phyloP scores from a whole-genome alignment of 371 early-diverging fungal genomes.

The Circinella umbellata region DNA sequence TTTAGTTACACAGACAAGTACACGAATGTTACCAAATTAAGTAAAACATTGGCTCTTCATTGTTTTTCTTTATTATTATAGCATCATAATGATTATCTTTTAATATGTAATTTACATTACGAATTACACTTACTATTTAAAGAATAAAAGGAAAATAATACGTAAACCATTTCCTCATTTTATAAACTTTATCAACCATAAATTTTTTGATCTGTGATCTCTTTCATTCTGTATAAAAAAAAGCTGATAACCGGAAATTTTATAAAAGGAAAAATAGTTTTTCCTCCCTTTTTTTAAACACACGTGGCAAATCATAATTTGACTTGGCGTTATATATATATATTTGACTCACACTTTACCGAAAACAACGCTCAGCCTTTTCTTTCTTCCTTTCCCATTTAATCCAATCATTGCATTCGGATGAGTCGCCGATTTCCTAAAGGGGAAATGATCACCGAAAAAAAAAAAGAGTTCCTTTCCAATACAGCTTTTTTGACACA shows the following conservation, averaged over 20 bases:
- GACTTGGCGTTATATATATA: too few relatives aligned
- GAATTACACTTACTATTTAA: background rate
- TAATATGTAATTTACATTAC: background rate
- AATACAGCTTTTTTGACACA: too few relatives aligned
- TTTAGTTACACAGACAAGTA: background rate
- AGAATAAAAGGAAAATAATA: background rate
- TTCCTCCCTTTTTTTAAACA: background rate
- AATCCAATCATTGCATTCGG: background rate
- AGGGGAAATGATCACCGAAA: background rate
- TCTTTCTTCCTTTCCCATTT: background rate
- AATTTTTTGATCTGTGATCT: too few relatives aligned
- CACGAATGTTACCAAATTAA: background rate
- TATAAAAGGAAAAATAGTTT: background rate
- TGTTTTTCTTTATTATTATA: background rate
- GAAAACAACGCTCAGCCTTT: background rate
- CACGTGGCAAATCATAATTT: slow-evolving; percentile 1
- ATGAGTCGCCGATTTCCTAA: background rate
- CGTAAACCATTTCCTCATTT: background rate
- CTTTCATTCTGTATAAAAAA: background rate
- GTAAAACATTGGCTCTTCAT: background rate
- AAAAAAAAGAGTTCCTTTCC: too few relatives aligned
- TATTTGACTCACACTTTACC: background rate
- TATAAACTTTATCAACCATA: too few relatives aligned
- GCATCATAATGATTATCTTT: too few relatives aligned
- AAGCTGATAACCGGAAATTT: background rate